Conservation (phyloP, 306 rosid genomes). For the Mimosa pudica region DNA sequence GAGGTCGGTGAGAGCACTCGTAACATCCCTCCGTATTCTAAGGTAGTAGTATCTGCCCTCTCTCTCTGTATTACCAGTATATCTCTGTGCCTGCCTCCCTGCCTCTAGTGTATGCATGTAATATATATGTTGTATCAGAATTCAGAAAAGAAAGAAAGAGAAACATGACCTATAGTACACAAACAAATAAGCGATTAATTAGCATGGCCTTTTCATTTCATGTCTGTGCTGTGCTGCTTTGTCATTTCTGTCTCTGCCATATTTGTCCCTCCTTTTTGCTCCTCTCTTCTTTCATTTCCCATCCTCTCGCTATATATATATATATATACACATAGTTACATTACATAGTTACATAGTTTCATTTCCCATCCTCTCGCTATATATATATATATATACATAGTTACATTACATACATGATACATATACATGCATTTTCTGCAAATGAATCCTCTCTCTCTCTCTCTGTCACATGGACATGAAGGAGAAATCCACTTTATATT, state of each 20-base stretch:
- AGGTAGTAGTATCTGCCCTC: neutral
- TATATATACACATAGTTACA: no score
- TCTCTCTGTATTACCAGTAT: neutral
- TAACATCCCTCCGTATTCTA: neutral
- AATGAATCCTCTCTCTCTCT: neutral
- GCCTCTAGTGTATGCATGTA: no score
- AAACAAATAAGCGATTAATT: no score
- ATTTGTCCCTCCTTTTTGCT: conserved; percentile 33
- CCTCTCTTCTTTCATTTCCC: neutral
- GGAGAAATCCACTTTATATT: neutral
- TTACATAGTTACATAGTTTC: neutral
- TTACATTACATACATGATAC: no score
- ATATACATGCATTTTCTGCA: no score
- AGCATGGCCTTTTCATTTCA: conserved; percentile 6
- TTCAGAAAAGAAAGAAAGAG: neutral
- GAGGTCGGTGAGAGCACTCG: neutral
- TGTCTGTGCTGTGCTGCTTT: conserved; percentile 33
- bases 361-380: neutral
- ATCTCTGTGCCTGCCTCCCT: no score
- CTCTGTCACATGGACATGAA: neutral
- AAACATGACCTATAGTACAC: no score
- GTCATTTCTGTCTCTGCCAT: conserved; percentile 52
- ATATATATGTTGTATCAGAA: no score
- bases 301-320: no score
- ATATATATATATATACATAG: no score